Evolutionary conservation across 805 yeast genomes (phyloP).

Genomic region (Starmera caribaea): DNA sequence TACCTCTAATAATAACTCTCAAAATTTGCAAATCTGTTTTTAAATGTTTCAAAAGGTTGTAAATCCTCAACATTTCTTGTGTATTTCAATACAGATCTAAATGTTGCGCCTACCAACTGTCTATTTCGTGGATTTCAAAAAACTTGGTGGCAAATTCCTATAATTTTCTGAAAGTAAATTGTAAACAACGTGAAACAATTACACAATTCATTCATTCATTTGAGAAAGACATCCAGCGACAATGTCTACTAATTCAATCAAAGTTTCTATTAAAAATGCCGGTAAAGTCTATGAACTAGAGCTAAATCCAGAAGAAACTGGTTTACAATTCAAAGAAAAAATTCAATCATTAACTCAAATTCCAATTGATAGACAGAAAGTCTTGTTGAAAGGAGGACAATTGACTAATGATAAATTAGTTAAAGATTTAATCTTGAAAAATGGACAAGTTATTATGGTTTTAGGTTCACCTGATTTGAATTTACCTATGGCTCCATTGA

Average conservation of each 20-base stretch:
- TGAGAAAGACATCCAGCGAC: neutral
- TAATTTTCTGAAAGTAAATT: too few relatives aligned
- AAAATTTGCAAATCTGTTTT: too few relatives aligned
- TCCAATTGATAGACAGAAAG: conserved; percentile 85
- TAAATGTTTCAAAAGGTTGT: too few relatives aligned
- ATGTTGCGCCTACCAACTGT: too few relatives aligned
- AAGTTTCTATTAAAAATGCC: conserved; percentile 47
- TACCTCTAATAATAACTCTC: too few relatives aligned
- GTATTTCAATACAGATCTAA: too few relatives aligned
- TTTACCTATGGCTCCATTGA: conserved; percentile 39
- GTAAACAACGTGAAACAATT: neutral
- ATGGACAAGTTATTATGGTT: conserved; percentile 70
- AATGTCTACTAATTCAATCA: conserved; percentile 10
- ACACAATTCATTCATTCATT: neutral
- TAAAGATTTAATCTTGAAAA: conserved; percentile 44
- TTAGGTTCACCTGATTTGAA: conserved; percentile 81
- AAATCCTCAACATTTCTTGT: too few relatives aligned
- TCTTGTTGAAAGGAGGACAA: conserved; percentile 84
- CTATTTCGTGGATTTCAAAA: too few relatives aligned
- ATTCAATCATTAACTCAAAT: conserved; percentile 69
- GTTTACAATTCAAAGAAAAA: conserved; percentile 53
- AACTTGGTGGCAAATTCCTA: too few relatives aligned
- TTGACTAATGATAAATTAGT: conserved; percentile 52
- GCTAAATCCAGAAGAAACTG: conserved; percentile 21
- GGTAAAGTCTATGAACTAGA: conserved; percentile 54